phyloP scores from a whole-genome alignment of 148 eudicot genomes.

The Vaccinium corymbosum region DNA sequence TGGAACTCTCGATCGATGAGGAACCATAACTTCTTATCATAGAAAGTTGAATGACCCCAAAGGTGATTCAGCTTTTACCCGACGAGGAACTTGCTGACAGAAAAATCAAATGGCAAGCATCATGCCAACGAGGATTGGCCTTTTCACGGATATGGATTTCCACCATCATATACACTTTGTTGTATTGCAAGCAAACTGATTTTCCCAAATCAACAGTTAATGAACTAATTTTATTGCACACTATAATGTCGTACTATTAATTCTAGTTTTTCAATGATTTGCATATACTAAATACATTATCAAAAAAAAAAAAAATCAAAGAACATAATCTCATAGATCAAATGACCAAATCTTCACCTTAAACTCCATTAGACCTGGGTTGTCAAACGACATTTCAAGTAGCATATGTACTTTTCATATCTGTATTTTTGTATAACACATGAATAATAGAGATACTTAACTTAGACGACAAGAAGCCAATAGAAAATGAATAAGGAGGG shows the following conservation, averaged over 20 bases:
- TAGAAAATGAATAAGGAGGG: neutral
- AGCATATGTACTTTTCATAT: neutral
- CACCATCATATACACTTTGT: neutral
- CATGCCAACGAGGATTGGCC: neutral
- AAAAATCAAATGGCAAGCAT: neutral
- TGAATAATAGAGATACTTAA: neutral
- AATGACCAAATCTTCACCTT: neutral
- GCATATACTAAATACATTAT: neutral
- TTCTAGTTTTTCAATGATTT: neutral
- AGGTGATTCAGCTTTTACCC: no score
- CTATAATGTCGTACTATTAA: neutral
- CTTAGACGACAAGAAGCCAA: neutral
- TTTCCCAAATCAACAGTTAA: neutral
- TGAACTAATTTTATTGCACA: neutral
- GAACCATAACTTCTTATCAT: neutral
- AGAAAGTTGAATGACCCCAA: neutral
- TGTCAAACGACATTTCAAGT: neutral
- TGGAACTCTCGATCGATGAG: neutral
- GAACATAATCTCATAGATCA: neutral
- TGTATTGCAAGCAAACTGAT: neutral
- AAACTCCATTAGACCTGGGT: neutral
- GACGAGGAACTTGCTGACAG: no score
- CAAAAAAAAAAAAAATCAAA: neutral
- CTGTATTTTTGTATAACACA: neutral
- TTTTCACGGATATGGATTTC: neutral